These are phyloP conservation scores for Amylocarpus encephaloides DNA, from an alignment of 2,329 filamentous ascomycete genomes.

Conservation along the genomic window DNA sequence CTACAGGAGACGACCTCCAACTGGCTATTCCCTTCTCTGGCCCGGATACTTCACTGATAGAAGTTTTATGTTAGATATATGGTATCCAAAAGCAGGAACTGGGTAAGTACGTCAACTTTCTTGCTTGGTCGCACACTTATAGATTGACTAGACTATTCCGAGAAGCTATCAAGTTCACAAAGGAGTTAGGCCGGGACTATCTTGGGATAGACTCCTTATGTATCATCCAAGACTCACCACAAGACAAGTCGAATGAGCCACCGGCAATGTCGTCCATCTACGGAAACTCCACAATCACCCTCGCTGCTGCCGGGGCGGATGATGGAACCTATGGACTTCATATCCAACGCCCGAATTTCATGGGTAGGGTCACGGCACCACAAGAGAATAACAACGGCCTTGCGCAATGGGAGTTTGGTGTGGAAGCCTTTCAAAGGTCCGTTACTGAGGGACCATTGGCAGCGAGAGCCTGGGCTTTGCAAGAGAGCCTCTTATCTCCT, in stretches of 20 bases:
- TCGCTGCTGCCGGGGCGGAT: neutral
- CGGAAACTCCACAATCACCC: neutral
- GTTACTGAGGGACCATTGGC: neutral
- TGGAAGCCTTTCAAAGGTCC: neutral
- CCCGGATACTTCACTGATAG: no score
- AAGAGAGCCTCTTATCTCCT: neutral
- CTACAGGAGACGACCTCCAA: no score
- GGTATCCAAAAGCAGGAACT: no score
- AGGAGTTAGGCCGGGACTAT: neutral
- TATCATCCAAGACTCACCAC: slow-evolving; percentile 9
- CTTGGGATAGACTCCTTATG: slow-evolving; percentile 10
- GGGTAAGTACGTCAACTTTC: no score
- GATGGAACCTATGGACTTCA: neutral
- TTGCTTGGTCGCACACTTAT: no score
- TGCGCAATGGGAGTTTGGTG: neutral
- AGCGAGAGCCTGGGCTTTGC: neutral
- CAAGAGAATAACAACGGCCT: neutral
- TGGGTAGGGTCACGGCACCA: neutral
- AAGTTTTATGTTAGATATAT: no score
- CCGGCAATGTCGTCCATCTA: neutral
- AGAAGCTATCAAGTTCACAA: neutral
- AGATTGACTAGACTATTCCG: no score
- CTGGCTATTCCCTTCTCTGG: no score
- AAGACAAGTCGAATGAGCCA: neutral
- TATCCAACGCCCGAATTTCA: neutral